These are phyloP conservation scores for Melanogaster broomeanus DNA, from an alignment of 768 basidiomycete genomes.

Conservation along the genomic window DNA sequence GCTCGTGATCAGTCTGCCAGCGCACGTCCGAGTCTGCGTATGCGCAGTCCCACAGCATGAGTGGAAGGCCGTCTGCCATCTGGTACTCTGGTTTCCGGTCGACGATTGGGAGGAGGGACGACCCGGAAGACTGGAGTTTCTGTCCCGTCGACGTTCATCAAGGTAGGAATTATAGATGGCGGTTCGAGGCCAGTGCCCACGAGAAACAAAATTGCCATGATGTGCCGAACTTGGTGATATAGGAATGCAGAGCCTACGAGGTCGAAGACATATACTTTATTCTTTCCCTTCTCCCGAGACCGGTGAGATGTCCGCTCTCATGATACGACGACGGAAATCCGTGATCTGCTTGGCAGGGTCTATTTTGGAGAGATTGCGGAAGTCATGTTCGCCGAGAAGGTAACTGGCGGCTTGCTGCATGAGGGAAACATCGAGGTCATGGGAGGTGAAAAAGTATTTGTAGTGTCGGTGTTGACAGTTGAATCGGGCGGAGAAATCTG, in stretches of 20 bases:
- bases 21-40: conserved; percentile 65
- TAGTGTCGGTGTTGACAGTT: conserved; percentile 89
- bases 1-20: conserved; percentile 66
- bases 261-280: conserved; percentile 67
- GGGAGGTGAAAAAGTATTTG: conserved; percentile 91
- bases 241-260: conserved; percentile 87
- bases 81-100: conserved; percentile 84
- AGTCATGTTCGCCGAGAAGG: conserved; percentile 90
- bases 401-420: conserved; percentile 77
- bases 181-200: conserved; percentile 80
- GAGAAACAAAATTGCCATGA: conserved; percentile 89
- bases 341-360: conserved; percentile 91
- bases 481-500: conserved; percentile 84
- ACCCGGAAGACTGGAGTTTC: conserved; percentile 2
- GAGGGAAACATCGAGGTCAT: conserved; percentile 61
- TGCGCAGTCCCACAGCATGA: conserved; percentile 89
- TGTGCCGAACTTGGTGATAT: conserved; percentile 95
- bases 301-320: conserved; percentile 62
- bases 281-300: conserved; percentile 39
- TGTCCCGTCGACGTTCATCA: conserved; percentile 68
- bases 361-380: conserved; percentile 92
- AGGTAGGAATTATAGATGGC: conserved; percentile 64
- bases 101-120: conserved; percentile 50
- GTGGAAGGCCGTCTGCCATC: conserved; percentile 90
- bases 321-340: conserved; percentile 68